Percentiles rank a stretch among this genome's conserved stretches.
Evolutionary conservation across 2,329 filamentous ascomycete genomes (phyloP).

Genomic region (Colletotrichum sp.): DNA sequence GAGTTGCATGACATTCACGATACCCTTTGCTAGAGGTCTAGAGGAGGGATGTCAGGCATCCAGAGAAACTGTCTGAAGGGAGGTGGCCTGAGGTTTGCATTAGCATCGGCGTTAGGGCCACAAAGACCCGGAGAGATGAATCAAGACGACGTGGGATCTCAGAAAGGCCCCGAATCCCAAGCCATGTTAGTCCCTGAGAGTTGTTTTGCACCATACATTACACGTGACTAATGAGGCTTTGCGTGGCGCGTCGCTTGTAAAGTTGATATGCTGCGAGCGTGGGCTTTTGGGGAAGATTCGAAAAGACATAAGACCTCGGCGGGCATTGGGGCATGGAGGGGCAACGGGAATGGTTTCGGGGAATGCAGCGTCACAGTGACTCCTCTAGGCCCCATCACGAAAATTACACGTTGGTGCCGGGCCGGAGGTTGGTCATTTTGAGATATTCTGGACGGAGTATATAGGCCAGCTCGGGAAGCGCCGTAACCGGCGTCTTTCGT

Average conservation of each 20-base stretch:
- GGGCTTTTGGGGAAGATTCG: background rate
- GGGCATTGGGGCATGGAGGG: background rate
- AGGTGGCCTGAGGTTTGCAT: background rate
- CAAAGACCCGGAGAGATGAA: background rate
- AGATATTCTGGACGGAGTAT: background rate
- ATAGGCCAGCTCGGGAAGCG: background rate
- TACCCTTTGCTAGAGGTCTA: conserved; percentile 6
- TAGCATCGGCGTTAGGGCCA: background rate
- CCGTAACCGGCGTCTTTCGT: background rate
- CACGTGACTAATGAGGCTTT: background rate
- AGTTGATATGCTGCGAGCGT: background rate
- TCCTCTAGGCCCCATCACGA: background rate
- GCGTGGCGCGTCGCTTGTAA: background rate
- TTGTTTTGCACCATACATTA: background rate
- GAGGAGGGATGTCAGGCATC: background rate
- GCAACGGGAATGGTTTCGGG: background rate
- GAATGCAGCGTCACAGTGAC: background rate
- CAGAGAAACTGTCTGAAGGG: background rate
- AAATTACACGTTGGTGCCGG: background rate
- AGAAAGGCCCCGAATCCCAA: background rate
- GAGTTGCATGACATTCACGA: conserved; percentile 7
- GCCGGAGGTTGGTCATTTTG: background rate
- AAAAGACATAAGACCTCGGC: background rate
- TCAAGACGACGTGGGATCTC: background rate
- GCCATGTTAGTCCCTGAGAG: background rate